Conservation (phyloP, 2,329 filamentous ascomycete species). For the Botryosphaeria agaves region DNA sequence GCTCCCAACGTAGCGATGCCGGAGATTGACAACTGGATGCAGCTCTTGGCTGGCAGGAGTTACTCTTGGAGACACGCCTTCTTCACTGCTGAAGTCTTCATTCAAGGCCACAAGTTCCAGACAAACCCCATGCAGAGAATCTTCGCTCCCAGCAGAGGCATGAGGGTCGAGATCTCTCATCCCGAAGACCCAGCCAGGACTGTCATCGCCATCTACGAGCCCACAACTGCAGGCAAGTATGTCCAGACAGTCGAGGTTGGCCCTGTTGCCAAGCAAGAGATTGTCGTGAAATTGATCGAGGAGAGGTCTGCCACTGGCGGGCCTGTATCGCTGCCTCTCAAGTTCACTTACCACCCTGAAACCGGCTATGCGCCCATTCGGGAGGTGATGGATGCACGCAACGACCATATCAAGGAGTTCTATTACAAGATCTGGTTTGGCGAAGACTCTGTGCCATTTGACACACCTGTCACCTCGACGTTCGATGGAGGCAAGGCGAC, state of each 20-base stretch:
- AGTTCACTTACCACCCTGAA: constrained; percentile 88
- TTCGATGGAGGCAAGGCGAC: constrained; percentile 81
- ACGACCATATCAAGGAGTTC: constrained; percentile 98
- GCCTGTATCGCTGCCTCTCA: constrained; percentile 66
- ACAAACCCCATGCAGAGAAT: constrained; percentile 90
- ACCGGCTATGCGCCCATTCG: constrained; percentile 93
- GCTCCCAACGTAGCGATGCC: constrained; percentile 60
- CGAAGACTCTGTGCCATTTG: constrained; percentile 64
- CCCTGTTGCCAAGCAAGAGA: constrained; percentile 57
- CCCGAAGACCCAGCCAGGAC: constrained; percentile 74
- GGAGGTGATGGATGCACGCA: constrained; percentile 89
- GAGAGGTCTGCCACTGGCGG: constrained; percentile 73
- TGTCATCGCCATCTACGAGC: constrained; percentile 72
- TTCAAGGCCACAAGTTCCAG: constrained; percentile 93
- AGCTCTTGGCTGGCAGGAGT: constrained; percentile 66
- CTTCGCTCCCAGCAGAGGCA: constrained; percentile 67
- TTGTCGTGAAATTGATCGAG: constrained; percentile 81
- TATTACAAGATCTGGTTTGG: constrained; percentile 99
- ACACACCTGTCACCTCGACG: constrained; percentile 66
- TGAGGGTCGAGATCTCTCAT: constrained; percentile 74
- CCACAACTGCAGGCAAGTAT: constrained; percentile 70
- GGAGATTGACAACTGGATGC: constrained; percentile 66
- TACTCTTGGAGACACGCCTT: constrained; percentile 92
- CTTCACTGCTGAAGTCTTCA: constrained; percentile 81
- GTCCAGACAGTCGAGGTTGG: constrained; percentile 79